A percentile compares a stretch with the other conserved stretches of the same genome.
These are phyloP conservation scores for Durio zibethinus DNA, from an alignment of 345 rosid genomes.

Conservation along the genomic window DNA sequence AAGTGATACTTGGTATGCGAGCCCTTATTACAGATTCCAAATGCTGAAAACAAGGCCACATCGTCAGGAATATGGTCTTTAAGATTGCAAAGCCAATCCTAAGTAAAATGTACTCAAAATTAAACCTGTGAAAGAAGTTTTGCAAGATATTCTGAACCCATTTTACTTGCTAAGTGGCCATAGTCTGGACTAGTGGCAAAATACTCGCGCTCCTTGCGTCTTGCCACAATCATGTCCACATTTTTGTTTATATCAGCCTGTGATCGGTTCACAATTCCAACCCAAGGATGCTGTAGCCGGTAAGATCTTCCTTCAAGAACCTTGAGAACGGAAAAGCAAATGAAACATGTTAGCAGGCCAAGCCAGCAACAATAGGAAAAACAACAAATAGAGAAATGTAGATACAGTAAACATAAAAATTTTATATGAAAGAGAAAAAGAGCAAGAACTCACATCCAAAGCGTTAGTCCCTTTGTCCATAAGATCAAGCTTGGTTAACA, in stretches of 20 bases:
- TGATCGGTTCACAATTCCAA: constrained; percentile 72
- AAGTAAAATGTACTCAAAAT: constrained; percentile 2
- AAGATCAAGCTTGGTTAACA: constrained; percentile 88
- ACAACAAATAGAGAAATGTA: not conserved
- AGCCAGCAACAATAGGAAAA: not conserved
- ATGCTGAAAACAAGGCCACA: constrained; percentile 41
- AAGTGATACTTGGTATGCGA: constrained; percentile 59
- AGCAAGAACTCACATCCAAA: constrained; percentile 55
- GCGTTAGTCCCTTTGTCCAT: constrained; percentile 99
- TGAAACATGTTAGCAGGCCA: not conserved
- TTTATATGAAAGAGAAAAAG: not conserved
- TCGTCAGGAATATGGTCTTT: not conserved
- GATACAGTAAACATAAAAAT: not conserved
- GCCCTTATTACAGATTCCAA: constrained; percentile 63
- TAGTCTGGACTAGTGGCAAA: constrained; percentile 69
- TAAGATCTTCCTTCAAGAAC: constrained; percentile 74
- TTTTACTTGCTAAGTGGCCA: constrained; percentile 58
- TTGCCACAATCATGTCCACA: constrained; percentile 68
- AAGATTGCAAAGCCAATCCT: not conserved
- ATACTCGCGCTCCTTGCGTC: constrained; percentile 60
- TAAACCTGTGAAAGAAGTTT: constrained; percentile 65
- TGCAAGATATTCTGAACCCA: constrained; percentile 83
- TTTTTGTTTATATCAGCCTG: constrained; percentile 72
- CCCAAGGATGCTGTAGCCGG: constrained; percentile 65
- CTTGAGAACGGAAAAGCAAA: constrained; percentile 24